phyloP scores from a whole-genome alignment of 257 asterid genomes.

The Primulina huaijiensis region DNA sequence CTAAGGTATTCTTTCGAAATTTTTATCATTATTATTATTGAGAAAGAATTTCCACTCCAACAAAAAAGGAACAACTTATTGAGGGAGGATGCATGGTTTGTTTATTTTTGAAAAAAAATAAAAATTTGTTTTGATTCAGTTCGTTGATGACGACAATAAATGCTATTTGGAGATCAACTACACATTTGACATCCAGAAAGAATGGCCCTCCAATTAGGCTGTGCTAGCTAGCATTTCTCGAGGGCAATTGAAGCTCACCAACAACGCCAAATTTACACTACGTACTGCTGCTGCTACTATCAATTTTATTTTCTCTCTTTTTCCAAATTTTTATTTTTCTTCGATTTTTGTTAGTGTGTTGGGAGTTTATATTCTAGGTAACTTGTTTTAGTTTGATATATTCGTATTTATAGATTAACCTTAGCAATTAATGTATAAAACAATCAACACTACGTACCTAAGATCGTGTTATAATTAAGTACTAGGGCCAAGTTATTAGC shows the following conservation, averaged over 20 bases:
- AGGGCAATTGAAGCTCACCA: not conserved
- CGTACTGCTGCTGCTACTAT: too few relatives aligned
- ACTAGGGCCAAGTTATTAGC: too few relatives aligned
- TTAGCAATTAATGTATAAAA: too few relatives aligned
- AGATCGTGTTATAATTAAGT: too few relatives aligned
- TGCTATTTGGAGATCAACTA: constrained; percentile 64
- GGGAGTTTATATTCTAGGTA: not conserved
- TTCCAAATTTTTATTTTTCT: too few relatives aligned
- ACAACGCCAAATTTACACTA: not conserved
- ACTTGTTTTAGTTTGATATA: not conserved
- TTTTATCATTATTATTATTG: too few relatives aligned
- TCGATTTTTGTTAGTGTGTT: not conserved
- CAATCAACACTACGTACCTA: too few relatives aligned
- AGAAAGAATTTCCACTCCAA: too few relatives aligned
- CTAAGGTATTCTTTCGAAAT: constrained; percentile 29
- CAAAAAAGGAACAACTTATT: too few relatives aligned
- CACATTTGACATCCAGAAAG: constrained; percentile 63
- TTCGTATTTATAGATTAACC: too few relatives aligned
- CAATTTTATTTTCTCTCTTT: not conserved
- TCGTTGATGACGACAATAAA: constrained; percentile 65
- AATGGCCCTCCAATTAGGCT: constrained; percentile 39
- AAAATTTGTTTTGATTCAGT: constrained; percentile 30
- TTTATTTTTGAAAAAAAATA: too few relatives aligned
- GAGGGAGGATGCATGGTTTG: too few relatives aligned
- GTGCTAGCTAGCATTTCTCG: not conserved